Evolutionary conservation across 495 filamentous ascomycete genomes (phyloP), one percentile per base, ranked within the genome.

Genomic region (Penicillium robsamsonii): DNA sequence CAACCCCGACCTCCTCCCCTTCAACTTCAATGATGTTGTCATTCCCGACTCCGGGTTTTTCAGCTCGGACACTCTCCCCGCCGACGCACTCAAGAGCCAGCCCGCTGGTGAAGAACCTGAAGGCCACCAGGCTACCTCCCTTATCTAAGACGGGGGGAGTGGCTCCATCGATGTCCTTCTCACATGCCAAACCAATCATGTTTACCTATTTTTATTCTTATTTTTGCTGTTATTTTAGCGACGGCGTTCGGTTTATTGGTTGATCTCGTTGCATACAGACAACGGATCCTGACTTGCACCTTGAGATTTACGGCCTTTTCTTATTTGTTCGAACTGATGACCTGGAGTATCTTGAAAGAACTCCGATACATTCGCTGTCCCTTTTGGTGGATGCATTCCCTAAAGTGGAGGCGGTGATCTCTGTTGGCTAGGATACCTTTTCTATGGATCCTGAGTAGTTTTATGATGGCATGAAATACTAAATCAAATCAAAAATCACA

Each of bases 11-110:
- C 67, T 72, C 54, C 63, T 69, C 29, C 67, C 69, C 22, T 76
- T 76, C 56, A 58, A 62, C 37, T 70, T 70, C 45, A 59, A 54
- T 5, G 62, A 66, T 37, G 31, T 66, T 25, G 59, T 55, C 20
- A 43, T 67, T 30, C 66, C 74, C 24, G 74, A 76, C 55, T 75
- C 74, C 9, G 70, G 72, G 24, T 74, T 76, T 49, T 75, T 75
- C 60, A 69, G 74, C 41, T 76, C 74, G 29, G 74, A 76, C 46
- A 58, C 68, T 38, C 56, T 73, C 25, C 58, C 67, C 25, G 52
- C 47, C 12, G 70, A 76, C 22, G 31, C 57, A n/a, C 57, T 59
- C 12, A 71, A 72, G 25, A 22, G 55, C 45, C 62, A 70, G 51
- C 59, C 64, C 56, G 48, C 48, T 17, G 54, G 55, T 18, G 58